Evolutionary conservation across 2,329 filamentous ascomycete species (phyloP).

Genomic region (Elsinoe ampelina): DNA sequence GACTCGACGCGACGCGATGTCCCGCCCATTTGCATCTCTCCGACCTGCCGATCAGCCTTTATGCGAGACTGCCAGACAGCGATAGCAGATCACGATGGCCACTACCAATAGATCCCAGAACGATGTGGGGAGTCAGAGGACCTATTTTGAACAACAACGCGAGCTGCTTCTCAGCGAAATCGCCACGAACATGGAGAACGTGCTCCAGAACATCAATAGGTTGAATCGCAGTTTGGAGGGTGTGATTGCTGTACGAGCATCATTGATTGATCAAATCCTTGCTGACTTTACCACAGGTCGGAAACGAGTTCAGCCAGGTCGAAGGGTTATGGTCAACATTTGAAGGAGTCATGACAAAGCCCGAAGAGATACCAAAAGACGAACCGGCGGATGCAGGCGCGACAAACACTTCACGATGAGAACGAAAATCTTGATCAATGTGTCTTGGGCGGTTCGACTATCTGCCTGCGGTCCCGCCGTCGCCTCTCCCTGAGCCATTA

Average conservation of each 20-base stretch:
- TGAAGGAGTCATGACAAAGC: constrained; percentile 85
- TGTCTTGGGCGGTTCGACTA: background rate
- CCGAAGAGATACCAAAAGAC: constrained; percentile 5
- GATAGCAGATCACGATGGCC: background rate
- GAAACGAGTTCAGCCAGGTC: constrained; percentile 94
- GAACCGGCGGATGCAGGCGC: background rate
- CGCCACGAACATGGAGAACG: constrained; percentile 70
- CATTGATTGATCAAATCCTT: background rate
- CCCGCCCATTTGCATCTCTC: background rate
- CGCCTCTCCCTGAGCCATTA: constrained; percentile 4
- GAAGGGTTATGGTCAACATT: constrained; percentile 97
- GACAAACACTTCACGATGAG: background rate
- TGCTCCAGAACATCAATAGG: constrained; percentile 92
- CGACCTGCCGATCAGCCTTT: no score
- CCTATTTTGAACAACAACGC: constrained; percentile 69
- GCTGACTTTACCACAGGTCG: constrained; percentile 44
- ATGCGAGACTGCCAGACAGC: background rate
- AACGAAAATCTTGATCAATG: background rate
- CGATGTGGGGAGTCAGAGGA: constrained; percentile 36
- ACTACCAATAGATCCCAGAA: background rate
- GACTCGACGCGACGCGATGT: background rate
- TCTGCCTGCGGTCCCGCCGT: background rate
- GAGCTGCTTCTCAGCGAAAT: constrained; percentile 64
- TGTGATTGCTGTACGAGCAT: constrained; percentile 63
- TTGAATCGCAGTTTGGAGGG: constrained; percentile 87